A percentile compares a stretch with the other conserved stretches of the same genome.
These are phyloP conservation scores for Narthecium ossifragum DNA, from an alignment of 106 monocot species.

Conservation along the genomic window DNA sequence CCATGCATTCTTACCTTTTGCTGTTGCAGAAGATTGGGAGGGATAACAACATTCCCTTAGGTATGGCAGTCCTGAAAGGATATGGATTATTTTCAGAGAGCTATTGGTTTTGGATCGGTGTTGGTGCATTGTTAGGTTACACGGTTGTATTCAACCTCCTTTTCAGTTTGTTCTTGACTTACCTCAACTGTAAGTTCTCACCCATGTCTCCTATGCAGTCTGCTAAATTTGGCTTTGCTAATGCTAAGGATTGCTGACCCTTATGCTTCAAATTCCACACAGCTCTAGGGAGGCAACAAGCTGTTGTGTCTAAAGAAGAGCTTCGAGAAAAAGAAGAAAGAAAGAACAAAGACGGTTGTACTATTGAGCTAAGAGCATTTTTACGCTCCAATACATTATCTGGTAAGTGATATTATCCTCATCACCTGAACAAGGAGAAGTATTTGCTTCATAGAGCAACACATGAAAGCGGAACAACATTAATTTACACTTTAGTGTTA, in stretches of 20 bases:
- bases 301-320: conserved; percentile 72
- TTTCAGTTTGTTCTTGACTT: conserved; percentile 74
- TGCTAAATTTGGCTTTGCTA: neutral
- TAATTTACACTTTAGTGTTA: too few species aligned
- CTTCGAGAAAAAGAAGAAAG: conserved; percentile 34
- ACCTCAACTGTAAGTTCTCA: conserved; percentile 74
- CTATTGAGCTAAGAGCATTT: conserved; percentile 65
- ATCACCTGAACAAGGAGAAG: too few species aligned
- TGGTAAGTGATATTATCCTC: conserved; percentile 34
- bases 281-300: conserved; percentile 84
- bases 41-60: conserved; percentile 30
- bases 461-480: too few species aligned
- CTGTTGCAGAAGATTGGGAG: conserved; percentile 43
- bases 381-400: conserved; percentile 31
- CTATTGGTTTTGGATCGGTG: conserved; percentile 96
- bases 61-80: conserved; percentile 54
- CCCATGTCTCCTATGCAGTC: conserved; percentile 4
- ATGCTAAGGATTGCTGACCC: neutral
- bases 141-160: conserved; percentile 75
- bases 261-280: conserved; percentile 6
- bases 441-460: too few species aligned
- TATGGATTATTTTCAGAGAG: conserved; percentile 60
- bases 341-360: conserved; percentile 34
- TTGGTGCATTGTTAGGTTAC: conserved; percentile 83
- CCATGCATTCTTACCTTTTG: neutral